These are phyloP conservation scores for Chytriomyces sp. DNA, from an alignment of 192 early-diverging fungal genomes.

Conservation along the genomic window DNA sequence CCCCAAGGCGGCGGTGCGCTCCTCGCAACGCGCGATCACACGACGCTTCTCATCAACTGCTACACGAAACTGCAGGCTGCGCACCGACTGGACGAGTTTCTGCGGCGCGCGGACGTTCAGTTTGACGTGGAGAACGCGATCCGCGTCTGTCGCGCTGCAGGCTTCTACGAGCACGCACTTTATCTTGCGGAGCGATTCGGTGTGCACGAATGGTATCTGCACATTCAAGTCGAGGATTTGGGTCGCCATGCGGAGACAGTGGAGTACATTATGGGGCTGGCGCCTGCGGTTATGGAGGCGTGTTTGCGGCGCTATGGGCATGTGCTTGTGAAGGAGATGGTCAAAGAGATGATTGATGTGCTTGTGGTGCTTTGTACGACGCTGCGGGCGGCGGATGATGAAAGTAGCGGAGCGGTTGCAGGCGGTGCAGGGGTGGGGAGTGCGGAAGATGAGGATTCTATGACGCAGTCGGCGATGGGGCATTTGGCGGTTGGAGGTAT, in stretches of 20 bases:
- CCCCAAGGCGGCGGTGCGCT: background rate
- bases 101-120: slow-evolving; percentile 71
- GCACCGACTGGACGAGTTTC: slow-evolving; percentile 82
- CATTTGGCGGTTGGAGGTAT: background rate
- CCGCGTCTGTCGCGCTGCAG: slow-evolving; percentile 86
- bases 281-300: slow-evolving; percentile 28
- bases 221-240: slow-evolving; percentile 89
- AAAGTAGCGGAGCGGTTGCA: background rate
- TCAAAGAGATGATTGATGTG: slow-evolving; percentile 52
- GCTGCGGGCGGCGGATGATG: slow-evolving; percentile 9
- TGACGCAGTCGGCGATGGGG: background rate
- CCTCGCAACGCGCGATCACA: slow-evolving; percentile 92
- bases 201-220: slow-evolving; percentile 82
- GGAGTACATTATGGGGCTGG: slow-evolving; percentile 64
- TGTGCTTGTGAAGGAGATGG: slow-evolving; percentile 48
- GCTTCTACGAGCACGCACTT: slow-evolving; percentile 90
- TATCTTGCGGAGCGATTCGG: slow-evolving; percentile 81
- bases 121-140: slow-evolving; percentile 97
- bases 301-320: slow-evolving; percentile 46
- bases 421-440: background rate
- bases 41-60: slow-evolving; percentile 94
- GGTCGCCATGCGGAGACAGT: slow-evolving; percentile 76
- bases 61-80: slow-evolving; percentile 95
- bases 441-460: slow-evolving; percentile 15
- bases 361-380: slow-evolving; percentile 47